Evolutionary conservation across 2,329 filamentous ascomycete species (phyloP).

Genomic region (Cladosporium sp.): DNA sequence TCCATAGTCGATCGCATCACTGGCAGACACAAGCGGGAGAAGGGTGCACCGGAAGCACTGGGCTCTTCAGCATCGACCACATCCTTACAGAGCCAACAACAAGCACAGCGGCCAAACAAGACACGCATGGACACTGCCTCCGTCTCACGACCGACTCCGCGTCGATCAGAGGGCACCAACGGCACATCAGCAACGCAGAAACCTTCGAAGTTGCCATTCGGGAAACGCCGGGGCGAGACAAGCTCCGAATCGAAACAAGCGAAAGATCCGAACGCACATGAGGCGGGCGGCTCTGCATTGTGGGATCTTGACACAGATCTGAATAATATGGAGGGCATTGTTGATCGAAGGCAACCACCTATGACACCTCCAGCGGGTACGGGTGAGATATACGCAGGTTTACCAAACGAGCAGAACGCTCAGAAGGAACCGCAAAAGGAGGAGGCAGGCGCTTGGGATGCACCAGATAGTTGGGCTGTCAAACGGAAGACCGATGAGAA

Average conservation of each 20-base stretch:
- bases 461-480: slow-evolving; percentile 95
- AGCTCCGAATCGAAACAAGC: slow-evolving; percentile 38
- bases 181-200: slow-evolving; percentile 20
- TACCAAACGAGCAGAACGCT: slow-evolving; percentile 36
- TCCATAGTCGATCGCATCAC: slow-evolving; percentile 52
- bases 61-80: slow-evolving; percentile 38
- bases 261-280: slow-evolving; percentile 40
- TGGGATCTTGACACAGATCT: slow-evolving; percentile 85
- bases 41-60: slow-evolving; percentile 32
- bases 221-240: slow-evolving; percentile 43
- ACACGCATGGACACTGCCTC: slow-evolving; percentile 24
- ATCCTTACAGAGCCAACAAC: slow-evolving; percentile 34
- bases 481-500: slow-evolving; percentile 65
- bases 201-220: slow-evolving; percentile 49
- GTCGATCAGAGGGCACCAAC: slow-evolving; percentile 18
- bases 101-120: slow-evolving; percentile 18
- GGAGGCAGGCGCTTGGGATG: slow-evolving; percentile 68
- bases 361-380: slow-evolving; percentile 58
- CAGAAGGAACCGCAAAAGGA: slow-evolving; percentile 23
- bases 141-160: slow-evolving; percentile 19
- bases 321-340: slow-evolving; percentile 84
- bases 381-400: slow-evolving; percentile 44
- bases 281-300: slow-evolving; percentile 41
- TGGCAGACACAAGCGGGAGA: slow-evolving; percentile 43
- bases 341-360: slow-evolving; percentile 58